Conservation (phyloP, 306 rosid species). For the Citrullus mucosospermus region DNA sequence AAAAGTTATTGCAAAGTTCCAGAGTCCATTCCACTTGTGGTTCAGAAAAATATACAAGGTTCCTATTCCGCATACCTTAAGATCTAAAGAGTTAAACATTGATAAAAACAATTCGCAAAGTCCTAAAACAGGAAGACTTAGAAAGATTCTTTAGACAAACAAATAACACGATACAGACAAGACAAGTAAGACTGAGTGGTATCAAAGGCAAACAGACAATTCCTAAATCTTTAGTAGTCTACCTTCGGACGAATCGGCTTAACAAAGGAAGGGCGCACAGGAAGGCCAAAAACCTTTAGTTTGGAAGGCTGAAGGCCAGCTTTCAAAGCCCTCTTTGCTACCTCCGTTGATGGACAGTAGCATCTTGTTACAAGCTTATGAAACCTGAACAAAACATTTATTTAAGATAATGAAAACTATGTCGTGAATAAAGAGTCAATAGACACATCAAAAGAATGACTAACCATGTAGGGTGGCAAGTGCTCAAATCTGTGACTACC, state of each 20-base stretch:
- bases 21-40: neutral
- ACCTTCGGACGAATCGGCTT: constrained; percentile 89
- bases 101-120: neutral
- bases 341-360: constrained; percentile 89
- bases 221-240: constrained; percentile 9
- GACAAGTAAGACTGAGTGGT: neutral
- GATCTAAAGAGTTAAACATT: neutral
- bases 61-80: neutral
- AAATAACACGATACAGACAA: neutral
- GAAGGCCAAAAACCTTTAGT: constrained; percentile 82
- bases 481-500: constrained; percentile 93
- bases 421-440: neutral
- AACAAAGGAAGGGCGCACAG: constrained; percentile 77
- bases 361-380: constrained; percentile 98
- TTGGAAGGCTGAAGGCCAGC: constrained; percentile 85
- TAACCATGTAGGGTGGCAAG: constrained; percentile 98
- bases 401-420: constrained; percentile 18
- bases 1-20: neutral
- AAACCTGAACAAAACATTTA: constrained; percentile 49
- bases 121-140: neutral
- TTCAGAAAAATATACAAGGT: neutral
- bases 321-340: constrained; percentile 67
- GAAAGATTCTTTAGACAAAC: neutral
- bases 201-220: neutral
- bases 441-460: constrained; percentile 11